Conservation (phyloP, 345 rosid species). For the Brassica incana region DNA sequence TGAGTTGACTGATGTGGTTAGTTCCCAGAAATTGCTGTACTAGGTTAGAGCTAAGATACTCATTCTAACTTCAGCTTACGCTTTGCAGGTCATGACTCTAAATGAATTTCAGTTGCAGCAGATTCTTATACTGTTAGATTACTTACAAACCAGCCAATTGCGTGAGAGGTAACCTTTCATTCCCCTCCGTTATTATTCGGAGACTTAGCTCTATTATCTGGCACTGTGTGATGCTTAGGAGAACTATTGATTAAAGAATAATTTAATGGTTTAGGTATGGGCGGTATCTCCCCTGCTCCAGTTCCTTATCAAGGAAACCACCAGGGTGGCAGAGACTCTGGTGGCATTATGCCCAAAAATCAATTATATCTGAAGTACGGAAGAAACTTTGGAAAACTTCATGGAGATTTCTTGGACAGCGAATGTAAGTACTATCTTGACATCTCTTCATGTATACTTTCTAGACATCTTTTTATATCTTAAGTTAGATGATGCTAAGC, state of each 20-base stretch:
- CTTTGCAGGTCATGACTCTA: conserved; percentile 56
- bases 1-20: conserved; percentile 67
- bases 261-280: conserved; percentile 62
- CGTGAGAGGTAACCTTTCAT: conserved; percentile 68
- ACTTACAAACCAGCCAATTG: conserved; percentile 62
- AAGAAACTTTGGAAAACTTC: conserved; percentile 75
- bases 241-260: neutral
- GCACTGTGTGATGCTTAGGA: neutral
- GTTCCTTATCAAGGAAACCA: conserved; percentile 55
- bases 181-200: neutral
- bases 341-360: conserved; percentile 91
- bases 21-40: conserved; percentile 27
- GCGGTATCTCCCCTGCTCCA: conserved; percentile 76
- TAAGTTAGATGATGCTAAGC: conserved; percentile 4
- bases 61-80: conserved; percentile 16
- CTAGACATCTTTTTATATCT: neutral
- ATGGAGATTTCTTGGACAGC: conserved; percentile 78
- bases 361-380: conserved; percentile 70
- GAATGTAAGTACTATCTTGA: conserved; percentile 56
- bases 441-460: conserved; percentile 26
- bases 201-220: conserved; percentile 4
- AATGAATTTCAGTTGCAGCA: conserved; percentile 78
- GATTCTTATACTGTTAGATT: conserved; percentile 65
- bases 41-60: conserved; percentile 12
- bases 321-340: conserved; percentile 77